A percentile compares a stretch with the other conserved stretches of the same genome.
Conservation (phyloP, 371 early-diverging fungal genomes). For the Rhizopus arrhizus region DNA sequence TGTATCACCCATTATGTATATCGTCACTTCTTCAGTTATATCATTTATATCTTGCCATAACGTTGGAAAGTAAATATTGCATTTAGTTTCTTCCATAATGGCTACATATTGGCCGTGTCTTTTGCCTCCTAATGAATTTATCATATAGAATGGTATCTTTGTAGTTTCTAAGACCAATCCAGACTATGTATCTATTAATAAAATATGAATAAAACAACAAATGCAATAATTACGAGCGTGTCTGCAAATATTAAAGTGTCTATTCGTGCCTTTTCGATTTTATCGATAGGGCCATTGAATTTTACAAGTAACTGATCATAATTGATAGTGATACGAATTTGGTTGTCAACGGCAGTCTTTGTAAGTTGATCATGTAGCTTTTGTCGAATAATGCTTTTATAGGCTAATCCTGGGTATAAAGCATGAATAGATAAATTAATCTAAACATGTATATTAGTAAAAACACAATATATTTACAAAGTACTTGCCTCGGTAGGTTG, state of each 20-base stretch:
- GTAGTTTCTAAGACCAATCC: conserved; percentile 12
- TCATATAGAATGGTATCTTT: conserved; percentile 15
- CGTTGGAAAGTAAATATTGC: conserved; percentile 68
- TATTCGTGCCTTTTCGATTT: conserved; percentile 21
- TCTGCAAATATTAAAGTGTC: conserved; percentile 22
- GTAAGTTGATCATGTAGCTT: conserved; percentile 23
- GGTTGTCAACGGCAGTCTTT: conserved; percentile 14
- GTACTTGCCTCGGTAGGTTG: conserved; percentile 18
- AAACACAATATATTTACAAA: neutral
- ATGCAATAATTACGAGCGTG: conserved; percentile 10
- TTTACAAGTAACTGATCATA: conserved; percentile 15
- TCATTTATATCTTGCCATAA: conserved; percentile 13
- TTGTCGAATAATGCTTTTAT: conserved; percentile 15
- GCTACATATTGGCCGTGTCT: conserved; percentile 40
- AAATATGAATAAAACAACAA: no score
- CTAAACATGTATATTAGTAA: conserved; percentile 4
- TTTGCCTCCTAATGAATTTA: conserved; percentile 19
- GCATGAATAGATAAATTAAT: conserved; percentile 20
- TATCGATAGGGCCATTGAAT: conserved; percentile 19
- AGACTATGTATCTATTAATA: conserved; percentile 13
- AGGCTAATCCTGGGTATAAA: conserved; percentile 26
- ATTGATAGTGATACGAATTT: conserved; percentile 20
- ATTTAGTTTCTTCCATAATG: conserved; percentile 67
- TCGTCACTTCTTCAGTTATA: conserved; percentile 15
- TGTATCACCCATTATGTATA: conserved; percentile 25